Base-by-base conservation (phyloP, 805 yeast species). In the Yarrowia sp. region DNA sequence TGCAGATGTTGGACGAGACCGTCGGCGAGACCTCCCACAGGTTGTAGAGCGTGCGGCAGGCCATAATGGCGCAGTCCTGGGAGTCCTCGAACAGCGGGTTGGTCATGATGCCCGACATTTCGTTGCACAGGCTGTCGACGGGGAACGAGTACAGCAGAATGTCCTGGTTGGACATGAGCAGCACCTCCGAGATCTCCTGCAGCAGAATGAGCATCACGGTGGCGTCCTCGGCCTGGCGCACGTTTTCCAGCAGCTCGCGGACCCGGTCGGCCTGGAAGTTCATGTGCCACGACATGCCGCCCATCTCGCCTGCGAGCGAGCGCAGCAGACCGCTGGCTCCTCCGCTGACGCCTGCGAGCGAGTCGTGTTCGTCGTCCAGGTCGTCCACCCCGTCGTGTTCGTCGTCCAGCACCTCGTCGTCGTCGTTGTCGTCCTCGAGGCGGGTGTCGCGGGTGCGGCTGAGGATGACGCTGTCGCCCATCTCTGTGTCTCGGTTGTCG, bases 41-140 rank as follows among this genome's bases (percentile, higher is more conserved):
- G 70, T 90, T 92, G 71, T 88, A 87, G 16, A 92, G 75, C 69
- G 96, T 88, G 53, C 97, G 81, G 68, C 96, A 88, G 0, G 96
- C 86, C 38, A 88, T 86, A 44, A 93, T 74, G 68, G 88, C 93
- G n/a, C 92, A 70, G 69, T 93, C 97, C 53, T 89, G 74, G 65
- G 87, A 87, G 19, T 83, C 88, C 27, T 78, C 80, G 53, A 84
- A 78, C 6, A 68, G 42, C 0, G 89, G 86, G 64, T 83, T 84
- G 14, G 77, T 77, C 70, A 93, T 74, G 7, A 90, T 78, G 2
- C 73, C 72, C 0, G 87, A 82, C 44, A 92, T 72, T 14, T 80
- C 80, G 29, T 75, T 76, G 0, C 88, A 76, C 22, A 90, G 70
- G 58, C 76, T 78, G 53, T 77, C 80, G 0, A 86, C 77, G 0